phyloP scores from a whole-genome alignment of 2,329 filamentous ascomycete species.

The Diaporthe aspalathi region DNA sequence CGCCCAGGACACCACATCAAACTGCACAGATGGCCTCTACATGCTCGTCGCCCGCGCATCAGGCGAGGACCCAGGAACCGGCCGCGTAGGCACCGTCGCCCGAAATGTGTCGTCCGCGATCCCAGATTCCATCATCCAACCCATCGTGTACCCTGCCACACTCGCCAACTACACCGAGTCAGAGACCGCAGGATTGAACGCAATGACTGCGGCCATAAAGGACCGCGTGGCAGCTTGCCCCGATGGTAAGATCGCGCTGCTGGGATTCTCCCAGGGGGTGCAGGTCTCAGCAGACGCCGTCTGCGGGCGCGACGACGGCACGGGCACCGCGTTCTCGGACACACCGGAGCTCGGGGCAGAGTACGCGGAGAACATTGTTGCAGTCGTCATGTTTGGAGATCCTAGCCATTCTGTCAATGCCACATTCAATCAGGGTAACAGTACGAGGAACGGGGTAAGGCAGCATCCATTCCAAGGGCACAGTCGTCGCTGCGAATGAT shows the following conservation, averaged over 20 bases:
- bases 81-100: conserved; percentile 43
- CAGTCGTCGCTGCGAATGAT: neutral
- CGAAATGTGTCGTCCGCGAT: conserved; percentile 41
- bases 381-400: conserved; percentile 43
- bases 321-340: neutral
- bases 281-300: conserved; percentile 44
- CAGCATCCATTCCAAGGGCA: no score
- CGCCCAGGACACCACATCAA: conserved; percentile 21
- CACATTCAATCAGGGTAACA: conserved; percentile 43
- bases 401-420: conserved; percentile 40
- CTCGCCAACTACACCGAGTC: conserved; percentile 42
- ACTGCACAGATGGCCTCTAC: conserved; percentile 40
- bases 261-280: conserved; percentile 45
- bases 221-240: conserved; percentile 41
- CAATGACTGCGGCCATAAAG: conserved; percentile 39
- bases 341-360: neutral
- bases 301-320: conserved; percentile 40
- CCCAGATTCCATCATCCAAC: conserved; percentile 40
- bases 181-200: conserved; percentile 38
- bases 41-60: conserved; percentile 45
- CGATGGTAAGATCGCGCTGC: conserved; percentile 42
- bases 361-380: conserved; percentile 38
- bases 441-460: conserved; percentile 42
- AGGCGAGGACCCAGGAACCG: conserved; percentile 41
- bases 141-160: conserved; percentile 45